Conservation (phyloP, 2,329 filamentous ascomycete genomes). For the Arthrobotrys megalospora region DNA sequence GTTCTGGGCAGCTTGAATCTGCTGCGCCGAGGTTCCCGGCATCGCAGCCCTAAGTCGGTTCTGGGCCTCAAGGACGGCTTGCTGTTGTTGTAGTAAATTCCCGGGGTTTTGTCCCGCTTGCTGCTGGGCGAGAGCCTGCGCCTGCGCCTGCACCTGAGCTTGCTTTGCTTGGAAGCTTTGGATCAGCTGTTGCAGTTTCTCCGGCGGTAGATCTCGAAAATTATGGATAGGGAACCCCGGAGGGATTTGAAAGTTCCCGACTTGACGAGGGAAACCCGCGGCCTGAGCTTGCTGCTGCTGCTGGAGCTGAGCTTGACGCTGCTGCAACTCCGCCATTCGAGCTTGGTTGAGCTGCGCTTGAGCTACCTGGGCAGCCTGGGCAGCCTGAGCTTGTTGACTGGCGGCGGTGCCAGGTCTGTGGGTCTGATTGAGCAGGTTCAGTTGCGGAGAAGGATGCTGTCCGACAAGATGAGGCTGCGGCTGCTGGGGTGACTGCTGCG, state of each 20-base stretch:
- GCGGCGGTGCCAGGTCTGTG: constrained; percentile 34
- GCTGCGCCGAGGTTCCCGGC: constrained; percentile 24
- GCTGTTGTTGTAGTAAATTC: constrained; percentile 45
- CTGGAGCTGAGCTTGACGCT: constrained; percentile 34
- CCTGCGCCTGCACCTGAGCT: constrained; percentile 18
- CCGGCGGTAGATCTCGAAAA: constrained; percentile 42
- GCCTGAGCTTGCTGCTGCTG: constrained; percentile 33
- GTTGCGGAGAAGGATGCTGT: constrained; percentile 43
- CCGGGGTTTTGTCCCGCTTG: constrained; percentile 43
- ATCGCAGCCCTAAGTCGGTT: constrained; percentile 27
- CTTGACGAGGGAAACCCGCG: constrained; percentile 14
- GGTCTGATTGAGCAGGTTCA: constrained; percentile 55
- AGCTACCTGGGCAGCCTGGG: constrained; percentile 13
- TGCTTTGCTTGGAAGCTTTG: constrained; percentile 40
- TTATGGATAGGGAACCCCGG: constrained; percentile 52
- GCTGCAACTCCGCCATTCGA: constrained; percentile 41
- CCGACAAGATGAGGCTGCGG: constrained; percentile 35
- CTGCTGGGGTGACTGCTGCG: constrained; percentile 18
- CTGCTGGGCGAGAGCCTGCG: constrained; percentile 14
- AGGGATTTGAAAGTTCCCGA: constrained; percentile 34
- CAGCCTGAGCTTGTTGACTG: constrained; percentile 42
- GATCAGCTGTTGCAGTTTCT: constrained; percentile 49
- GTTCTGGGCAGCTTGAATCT: constrained; percentile 46
- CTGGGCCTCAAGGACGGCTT: constrained; percentile 44
- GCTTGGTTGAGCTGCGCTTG: constrained; percentile 52